Conservation (phyloP, 106 monocot genomes). For the Phalaenopsis aphrodite region DNA sequence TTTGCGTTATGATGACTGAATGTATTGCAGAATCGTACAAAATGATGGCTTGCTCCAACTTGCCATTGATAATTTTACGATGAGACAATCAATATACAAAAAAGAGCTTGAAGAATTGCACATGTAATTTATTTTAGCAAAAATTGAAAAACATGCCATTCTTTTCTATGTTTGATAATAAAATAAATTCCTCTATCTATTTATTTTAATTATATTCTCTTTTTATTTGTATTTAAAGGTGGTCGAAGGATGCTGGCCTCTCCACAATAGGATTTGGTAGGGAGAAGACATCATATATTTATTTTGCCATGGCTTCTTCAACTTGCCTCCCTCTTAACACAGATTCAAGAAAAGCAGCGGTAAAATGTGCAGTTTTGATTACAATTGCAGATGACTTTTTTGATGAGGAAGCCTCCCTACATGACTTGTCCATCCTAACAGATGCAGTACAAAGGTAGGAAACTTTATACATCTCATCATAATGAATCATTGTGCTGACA, state of each 20-base stretch:
- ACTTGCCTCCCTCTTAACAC: conserved; percentile 1
- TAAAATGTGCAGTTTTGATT: conserved; percentile 17
- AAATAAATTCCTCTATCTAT: background rate
- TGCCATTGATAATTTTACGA: too few relatives aligned
- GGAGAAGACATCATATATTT: conserved; percentile 19
- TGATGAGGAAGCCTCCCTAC: conserved; percentile 19
- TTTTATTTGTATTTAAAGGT: conserved; percentile 3
- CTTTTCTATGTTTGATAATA: background rate
- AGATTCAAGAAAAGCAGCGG: conserved; percentile 4
- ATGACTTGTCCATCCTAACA: conserved; percentile 15
- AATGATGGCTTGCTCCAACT: too few relatives aligned
- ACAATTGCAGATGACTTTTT: conserved; percentile 31
- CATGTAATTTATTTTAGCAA: too few relatives aligned
- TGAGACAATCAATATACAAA: too few relatives aligned
- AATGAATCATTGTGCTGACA: too few relatives aligned
- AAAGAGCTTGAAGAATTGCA: too few relatives aligned
- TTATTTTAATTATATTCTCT: too few relatives aligned
- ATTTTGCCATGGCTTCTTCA: conserved; percentile 2
- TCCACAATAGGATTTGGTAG: conserved; percentile 23
- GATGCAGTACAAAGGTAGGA: conserved; percentile 22
- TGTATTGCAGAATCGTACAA: too few relatives aligned
- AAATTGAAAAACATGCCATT: too few relatives aligned
- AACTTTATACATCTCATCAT: background rate
- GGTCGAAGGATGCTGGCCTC: conserved; percentile 22
- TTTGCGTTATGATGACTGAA: too few relatives aligned